These are phyloP conservation scores for Calocera viscosa DNA, from an alignment of 768 basidiomycete genomes.

Conservation along the genomic window DNA sequence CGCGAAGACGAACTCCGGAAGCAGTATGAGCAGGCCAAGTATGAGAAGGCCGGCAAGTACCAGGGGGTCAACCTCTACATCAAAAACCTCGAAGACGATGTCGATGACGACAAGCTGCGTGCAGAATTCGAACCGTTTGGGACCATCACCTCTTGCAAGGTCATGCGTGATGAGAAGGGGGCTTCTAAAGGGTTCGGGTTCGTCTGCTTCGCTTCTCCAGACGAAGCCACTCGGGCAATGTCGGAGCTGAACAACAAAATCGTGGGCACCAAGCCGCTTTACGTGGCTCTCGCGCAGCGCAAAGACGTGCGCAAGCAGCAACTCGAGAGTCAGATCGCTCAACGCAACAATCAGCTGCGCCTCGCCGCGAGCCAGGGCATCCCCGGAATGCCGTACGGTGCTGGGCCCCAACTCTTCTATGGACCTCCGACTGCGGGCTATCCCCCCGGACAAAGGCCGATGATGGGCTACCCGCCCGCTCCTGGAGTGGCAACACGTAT, in stretches of 20 bases:
- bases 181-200: slow-evolving; percentile 96
- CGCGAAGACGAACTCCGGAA: slow-evolving; percentile 92
- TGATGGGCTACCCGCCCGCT: slow-evolving; percentile 65
- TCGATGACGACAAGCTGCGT: slow-evolving; percentile 94
- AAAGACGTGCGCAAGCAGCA: slow-evolving; percentile 97
- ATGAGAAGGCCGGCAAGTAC: slow-evolving; percentile 96
- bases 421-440: slow-evolving; percentile 63
- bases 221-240: slow-evolving; percentile 98
- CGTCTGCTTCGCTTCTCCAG: slow-evolving; percentile 95
- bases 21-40: slow-evolving; percentile 87
- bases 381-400: slow-evolving; percentile 64
- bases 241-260: slow-evolving; percentile 99
- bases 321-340: slow-evolving; percentile 95
- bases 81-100: slow-evolving; percentile 98
- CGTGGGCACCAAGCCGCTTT: slow-evolving; percentile 95
- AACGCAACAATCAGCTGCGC: slow-evolving; percentile 83
- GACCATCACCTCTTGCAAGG: slow-evolving; percentile 94
- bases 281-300: slow-evolving; percentile 96
- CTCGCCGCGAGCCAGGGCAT: slow-evolving; percentile 82
- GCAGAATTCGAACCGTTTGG: slow-evolving; percentile 95
- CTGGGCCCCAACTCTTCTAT: slow-evolving; percentile 71
- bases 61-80: slow-evolving; percentile 98
- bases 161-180: slow-evolving; percentile 95
- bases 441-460: slow-evolving; percentile 61
- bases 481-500: slow-evolving; percentile 68